phyloP scores from a whole-genome alignment of 371 early-diverging fungal genomes.

The Actinomortierella wolfii region DNA sequence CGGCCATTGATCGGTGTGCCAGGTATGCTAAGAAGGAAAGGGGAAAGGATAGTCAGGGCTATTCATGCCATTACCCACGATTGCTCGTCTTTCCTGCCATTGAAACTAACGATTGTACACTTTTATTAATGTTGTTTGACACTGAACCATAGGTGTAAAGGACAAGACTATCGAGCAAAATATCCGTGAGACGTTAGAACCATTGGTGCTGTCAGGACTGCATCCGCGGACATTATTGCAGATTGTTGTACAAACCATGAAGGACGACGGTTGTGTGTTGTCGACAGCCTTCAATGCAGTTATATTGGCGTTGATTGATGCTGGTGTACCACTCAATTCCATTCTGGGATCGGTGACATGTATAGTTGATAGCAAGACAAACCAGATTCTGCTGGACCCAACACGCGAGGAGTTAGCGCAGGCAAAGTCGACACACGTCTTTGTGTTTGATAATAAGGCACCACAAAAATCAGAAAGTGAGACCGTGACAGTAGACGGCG shows the following conservation, averaged over 20 bases:
- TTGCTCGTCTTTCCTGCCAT: conserved; percentile 1
- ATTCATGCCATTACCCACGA: background rate
- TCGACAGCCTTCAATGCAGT: conserved; percentile 86
- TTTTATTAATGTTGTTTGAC: conserved; percentile 18
- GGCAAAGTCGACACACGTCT: conserved; percentile 80
- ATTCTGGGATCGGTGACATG: conserved; percentile 77
- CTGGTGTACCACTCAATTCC: conserved; percentile 85
- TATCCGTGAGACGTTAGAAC: conserved; percentile 74
- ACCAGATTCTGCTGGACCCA: conserved; percentile 80
- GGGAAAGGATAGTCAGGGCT: background rate
- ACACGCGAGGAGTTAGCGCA: conserved; percentile 70
- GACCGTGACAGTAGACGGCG: background rate
- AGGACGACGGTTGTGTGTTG: conserved; percentile 86
- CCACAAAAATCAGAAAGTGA: conserved; percentile 14
- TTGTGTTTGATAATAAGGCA: conserved; percentile 75
- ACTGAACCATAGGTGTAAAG: too few species aligned
- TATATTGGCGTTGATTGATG: conserved; percentile 85
- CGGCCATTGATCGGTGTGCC: conserved; percentile 73
- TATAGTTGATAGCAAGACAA: conserved; percentile 62
- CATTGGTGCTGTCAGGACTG: conserved; percentile 73
- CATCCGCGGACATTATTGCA: conserved; percentile 91
- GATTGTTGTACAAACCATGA: conserved; percentile 81
- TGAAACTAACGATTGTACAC: conserved; percentile 9
- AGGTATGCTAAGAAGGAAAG: conserved; percentile 30
- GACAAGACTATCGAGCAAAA: conserved; percentile 75